Conservation (phyloP, 2,329 filamentous ascomycete genomes). For the Cladosporium sp. region DNA sequence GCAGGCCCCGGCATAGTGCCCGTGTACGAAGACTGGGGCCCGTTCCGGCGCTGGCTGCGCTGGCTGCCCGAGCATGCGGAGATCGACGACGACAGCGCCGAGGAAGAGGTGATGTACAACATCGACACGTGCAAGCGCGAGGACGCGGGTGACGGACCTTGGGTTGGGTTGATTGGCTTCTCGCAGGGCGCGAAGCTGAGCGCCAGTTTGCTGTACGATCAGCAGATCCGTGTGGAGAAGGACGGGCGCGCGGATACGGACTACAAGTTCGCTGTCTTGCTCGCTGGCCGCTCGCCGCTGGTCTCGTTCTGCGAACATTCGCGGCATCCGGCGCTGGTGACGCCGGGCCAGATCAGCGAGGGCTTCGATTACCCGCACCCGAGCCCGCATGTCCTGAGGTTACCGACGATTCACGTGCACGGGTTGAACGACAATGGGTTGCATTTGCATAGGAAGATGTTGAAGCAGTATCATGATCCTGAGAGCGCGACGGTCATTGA, state of each 20-base stretch:
- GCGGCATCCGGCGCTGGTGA: constrained; percentile 32
- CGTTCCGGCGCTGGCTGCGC: constrained; percentile 59
- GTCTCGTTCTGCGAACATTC: constrained; percentile 45
- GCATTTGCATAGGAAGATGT: constrained; percentile 50
- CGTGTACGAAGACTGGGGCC: constrained; percentile 60
- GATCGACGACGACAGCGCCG: constrained; percentile 44
- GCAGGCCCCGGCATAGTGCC: constrained; percentile 57
- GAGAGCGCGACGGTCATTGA: constrained; percentile 54
- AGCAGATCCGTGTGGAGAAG: constrained; percentile 51
- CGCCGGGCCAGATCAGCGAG: constrained; percentile 38
- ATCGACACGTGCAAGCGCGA: constrained; percentile 41
- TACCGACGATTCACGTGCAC: constrained; percentile 64
- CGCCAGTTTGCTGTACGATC: constrained; percentile 44
- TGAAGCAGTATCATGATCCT: constrained; percentile 54
- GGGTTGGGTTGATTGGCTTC: constrained; percentile 47
- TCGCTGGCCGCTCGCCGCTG: constrained; percentile 57
- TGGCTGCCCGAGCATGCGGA: constrained; percentile 54
- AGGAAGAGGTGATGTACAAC: constrained; percentile 42
- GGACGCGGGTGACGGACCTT: constrained; percentile 40
- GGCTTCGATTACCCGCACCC: constrained; percentile 38
- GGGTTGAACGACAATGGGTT: constrained; percentile 56
- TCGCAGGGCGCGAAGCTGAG: constrained; percentile 45
- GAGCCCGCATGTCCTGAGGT: constrained; percentile 43
- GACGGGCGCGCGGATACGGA: constrained; percentile 31
- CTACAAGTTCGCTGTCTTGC: constrained; percentile 56